These are phyloP conservation scores for Aristolochia contorta DNA, from an alignment of 164 flowering plant species.

Conservation along the genomic window DNA sequence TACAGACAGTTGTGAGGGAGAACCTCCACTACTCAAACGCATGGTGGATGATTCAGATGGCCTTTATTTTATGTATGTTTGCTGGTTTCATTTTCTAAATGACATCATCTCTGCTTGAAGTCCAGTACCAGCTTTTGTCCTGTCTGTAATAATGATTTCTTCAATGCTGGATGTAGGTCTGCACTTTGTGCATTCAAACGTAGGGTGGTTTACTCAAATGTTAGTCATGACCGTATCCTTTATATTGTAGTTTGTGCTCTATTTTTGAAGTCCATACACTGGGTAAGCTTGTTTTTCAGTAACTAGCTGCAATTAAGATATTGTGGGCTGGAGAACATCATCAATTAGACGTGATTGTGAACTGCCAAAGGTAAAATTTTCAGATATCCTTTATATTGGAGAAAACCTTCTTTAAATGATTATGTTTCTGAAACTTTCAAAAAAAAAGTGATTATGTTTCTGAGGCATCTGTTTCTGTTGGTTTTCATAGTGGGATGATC, in stretches of 20 bases:
- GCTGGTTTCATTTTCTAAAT: no score
- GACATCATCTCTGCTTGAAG: neutral
- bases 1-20: conserved; percentile 64
- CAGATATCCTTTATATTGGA: neutral
- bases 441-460: no score
- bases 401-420: neutral
- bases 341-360: conserved; percentile 75
- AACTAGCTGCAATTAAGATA: conserved; percentile 38
- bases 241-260: neutral
- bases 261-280: neutral
- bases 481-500: conserved; percentile 66
- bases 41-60: conserved; percentile 70
- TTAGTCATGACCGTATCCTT: conserved; percentile 90
- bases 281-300: conserved; percentile 23
- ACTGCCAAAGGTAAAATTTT: conserved; percentile 66
- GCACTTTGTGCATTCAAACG: conserved; percentile 68
- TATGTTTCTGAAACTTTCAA: no score
- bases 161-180: conserved; percentile 47
- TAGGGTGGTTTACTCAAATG: conserved; percentile 85
- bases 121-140: neutral
- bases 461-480: conserved; percentile 8
- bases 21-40: conserved; percentile 72
- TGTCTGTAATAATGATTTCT: neutral
- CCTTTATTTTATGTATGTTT: conserved; percentile 55
- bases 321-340: conserved; percentile 98